Evolutionary conservation across 2,329 filamentous ascomycete species (phyloP).

Genomic region (Hirsutella minnesotensis): DNA sequence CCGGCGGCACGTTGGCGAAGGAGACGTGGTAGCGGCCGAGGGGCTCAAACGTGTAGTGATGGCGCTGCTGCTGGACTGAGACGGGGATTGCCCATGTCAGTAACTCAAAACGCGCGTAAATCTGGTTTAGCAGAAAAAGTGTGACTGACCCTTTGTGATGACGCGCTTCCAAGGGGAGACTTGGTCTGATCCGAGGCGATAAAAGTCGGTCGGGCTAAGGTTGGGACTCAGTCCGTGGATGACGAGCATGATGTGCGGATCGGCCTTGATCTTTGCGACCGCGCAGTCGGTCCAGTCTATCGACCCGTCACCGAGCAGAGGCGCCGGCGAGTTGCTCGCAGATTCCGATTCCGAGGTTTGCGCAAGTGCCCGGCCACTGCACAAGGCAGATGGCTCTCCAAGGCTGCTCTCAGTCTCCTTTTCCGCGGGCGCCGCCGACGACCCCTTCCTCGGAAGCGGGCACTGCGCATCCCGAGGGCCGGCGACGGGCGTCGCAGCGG

Average conservation of each 20-base stretch:
- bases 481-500: too few relatives aligned
- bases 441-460: too few relatives aligned
- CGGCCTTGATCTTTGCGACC: background rate
- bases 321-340: too few relatives aligned
- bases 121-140: too few relatives aligned
- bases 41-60: slow-evolving; percentile 50
- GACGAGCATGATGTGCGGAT: slow-evolving; percentile 32
- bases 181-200: slow-evolving; percentile 51
- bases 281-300: background rate
- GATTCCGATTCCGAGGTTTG: too few relatives aligned
- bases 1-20: slow-evolving; percentile 42
- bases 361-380: too few relatives aligned
- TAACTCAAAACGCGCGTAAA: too few relatives aligned
- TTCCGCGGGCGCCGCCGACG: too few relatives aligned
- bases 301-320: too few relatives aligned
- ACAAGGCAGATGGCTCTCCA: too few relatives aligned
- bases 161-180: slow-evolving; percentile 55
- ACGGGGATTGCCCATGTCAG: background rate
- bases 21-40: slow-evolving; percentile 57
- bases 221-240: slow-evolving; percentile 46
- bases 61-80: slow-evolving; percentile 50
- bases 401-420: too few relatives aligned
- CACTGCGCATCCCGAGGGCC: too few relatives aligned
- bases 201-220: slow-evolving; percentile 58
- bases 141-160: slow-evolving; percentile 32